Evolutionary conservation across 2,329 filamentous ascomycete genomes (phyloP).

Genomic region (Purpureocillium takamizusanense): DNA sequence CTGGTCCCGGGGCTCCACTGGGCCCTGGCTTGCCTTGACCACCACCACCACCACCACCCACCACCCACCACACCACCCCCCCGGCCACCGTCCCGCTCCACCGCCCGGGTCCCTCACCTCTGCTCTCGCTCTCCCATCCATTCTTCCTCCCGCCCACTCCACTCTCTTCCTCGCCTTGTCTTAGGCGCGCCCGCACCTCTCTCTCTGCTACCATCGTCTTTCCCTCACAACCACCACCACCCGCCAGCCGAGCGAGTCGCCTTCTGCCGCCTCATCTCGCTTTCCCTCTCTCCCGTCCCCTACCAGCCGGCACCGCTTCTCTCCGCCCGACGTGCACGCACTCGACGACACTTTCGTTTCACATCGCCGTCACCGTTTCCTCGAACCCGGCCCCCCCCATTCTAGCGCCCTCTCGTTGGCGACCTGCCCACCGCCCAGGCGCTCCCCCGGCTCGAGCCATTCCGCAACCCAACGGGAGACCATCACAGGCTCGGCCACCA

Average conservation of each 20-base stretch:
- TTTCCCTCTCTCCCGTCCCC: not conserved
- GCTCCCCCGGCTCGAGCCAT: too few species aligned
- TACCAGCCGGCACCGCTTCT: not conserved
- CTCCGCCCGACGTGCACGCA: too few species aligned
- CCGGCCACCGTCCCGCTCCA: slow-evolving; percentile 1
- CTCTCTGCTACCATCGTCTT: not conserved
- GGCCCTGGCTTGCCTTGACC: not conserved
- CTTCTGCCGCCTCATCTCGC: not conserved
- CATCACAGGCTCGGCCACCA: too few species aligned
- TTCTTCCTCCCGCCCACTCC: too few species aligned
- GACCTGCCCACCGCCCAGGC: too few species aligned
- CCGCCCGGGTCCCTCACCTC: slow-evolving; percentile 1
- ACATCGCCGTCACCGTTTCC: too few species aligned
- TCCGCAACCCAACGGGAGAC: too few species aligned
- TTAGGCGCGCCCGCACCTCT: slow-evolving; percentile 1
- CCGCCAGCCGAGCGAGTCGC: not conserved
- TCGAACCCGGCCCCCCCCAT: too few species aligned
- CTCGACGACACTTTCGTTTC: too few species aligned
- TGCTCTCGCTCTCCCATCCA: not conserved
- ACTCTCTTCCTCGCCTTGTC: slow-evolving; percentile 2
- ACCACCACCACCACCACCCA: not conserved
- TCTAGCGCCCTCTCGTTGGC: too few species aligned
- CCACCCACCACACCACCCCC: slow-evolving; percentile 1
- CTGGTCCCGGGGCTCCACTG: not conserved
- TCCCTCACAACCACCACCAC: not conserved